Evolutionary conservation across 1,139 yeast genomes (phyloP).

Genomic region (Petasospora fabianii): DNA sequence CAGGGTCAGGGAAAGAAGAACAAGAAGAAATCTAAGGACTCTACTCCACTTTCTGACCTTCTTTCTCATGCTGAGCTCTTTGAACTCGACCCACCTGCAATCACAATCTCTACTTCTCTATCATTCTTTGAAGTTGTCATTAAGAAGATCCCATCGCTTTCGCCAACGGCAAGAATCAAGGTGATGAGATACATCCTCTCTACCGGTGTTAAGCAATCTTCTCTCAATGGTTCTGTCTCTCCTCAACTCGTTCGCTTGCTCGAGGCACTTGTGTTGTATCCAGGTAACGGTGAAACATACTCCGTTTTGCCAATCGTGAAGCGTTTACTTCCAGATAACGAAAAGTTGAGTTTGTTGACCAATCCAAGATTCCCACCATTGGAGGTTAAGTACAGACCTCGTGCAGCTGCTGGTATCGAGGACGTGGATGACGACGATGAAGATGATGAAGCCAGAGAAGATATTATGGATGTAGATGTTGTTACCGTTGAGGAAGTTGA

Average conservation of each 20-base stretch:
- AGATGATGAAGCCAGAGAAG: too few species aligned
- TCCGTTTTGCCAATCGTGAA: conserved; percentile 71
- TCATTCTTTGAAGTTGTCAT: conserved; percentile 49
- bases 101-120: conserved; percentile 40
- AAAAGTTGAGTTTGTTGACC: conserved; percentile 53
- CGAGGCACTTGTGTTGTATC: conserved; percentile 54
- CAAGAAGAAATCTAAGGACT: conserved; percentile 41
- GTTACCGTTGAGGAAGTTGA: conserved; percentile 2
- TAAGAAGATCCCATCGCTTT: conserved; percentile 44
- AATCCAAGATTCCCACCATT: conserved; percentile 72
- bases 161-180: conserved; percentile 61
- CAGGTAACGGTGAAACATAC: conserved; percentile 54
- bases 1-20: conserved; percentile 31
- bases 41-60: conserved; percentile 62
- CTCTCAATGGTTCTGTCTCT: conserved; percentile 27
- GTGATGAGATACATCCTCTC: conserved; percentile 54
- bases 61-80: conserved; percentile 67
- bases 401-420: conserved; percentile 21
- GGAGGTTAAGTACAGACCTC: conserved; percentile 24
- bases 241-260: conserved; percentile 38
- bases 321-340: conserved; percentile 35
- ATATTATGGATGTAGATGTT: conserved; percentile 5
- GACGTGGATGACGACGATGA: conserved; percentile 25
- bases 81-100: conserved; percentile 36
- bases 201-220: conserved; percentile 26